These are phyloP conservation scores for Stenogyne calaminthoides DNA, from an alignment of 305 asterid genomes.

Conservation along the genomic window DNA sequence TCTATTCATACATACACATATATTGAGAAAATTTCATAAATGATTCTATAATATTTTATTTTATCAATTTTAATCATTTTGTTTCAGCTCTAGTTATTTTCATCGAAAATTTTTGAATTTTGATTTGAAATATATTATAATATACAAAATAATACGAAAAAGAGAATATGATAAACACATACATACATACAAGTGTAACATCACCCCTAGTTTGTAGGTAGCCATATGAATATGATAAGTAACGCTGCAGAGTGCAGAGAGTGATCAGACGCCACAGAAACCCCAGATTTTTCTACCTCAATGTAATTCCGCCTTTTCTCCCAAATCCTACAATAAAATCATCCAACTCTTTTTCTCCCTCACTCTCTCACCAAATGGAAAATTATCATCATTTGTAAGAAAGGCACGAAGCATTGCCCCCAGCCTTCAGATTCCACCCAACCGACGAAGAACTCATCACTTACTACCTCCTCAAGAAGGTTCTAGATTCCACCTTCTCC, in stretches of 20 bases:
- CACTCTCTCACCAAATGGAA: conserved; percentile 43
- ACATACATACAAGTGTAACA: conserved; percentile 13
- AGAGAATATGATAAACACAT: too few relatives aligned
- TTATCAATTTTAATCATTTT: too few relatives aligned
- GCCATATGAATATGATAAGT: conserved; percentile 47
- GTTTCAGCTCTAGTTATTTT: too few relatives aligned
- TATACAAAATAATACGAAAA: too few relatives aligned
- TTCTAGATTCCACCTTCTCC: conserved; percentile 61
- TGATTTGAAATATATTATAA: too few relatives aligned
- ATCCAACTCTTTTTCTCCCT: background rate
- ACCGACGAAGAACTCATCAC: conserved; percentile 97
- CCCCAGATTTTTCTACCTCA: conserved; percentile 33
- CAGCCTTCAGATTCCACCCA: conserved; percentile 92
- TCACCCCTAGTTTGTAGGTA: conserved; percentile 25
- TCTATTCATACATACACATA: conserved; percentile 6
- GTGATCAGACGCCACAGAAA: conserved; percentile 25
- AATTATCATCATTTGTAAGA: conserved; percentile 30
- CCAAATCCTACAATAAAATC: conserved; percentile 34
- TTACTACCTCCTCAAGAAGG: conserved; percentile 81
- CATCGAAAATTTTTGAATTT: too few relatives aligned
- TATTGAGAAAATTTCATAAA: too few relatives aligned
- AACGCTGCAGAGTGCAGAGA: conserved; percentile 42
- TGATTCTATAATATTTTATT: too few relatives aligned
- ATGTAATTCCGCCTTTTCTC: conserved; percentile 36
- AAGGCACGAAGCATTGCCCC: conserved; percentile 68